Evolutionary conservation across 2,329 filamentous ascomycete genomes (phyloP).

Genomic region (Nemania serpens): DNA sequence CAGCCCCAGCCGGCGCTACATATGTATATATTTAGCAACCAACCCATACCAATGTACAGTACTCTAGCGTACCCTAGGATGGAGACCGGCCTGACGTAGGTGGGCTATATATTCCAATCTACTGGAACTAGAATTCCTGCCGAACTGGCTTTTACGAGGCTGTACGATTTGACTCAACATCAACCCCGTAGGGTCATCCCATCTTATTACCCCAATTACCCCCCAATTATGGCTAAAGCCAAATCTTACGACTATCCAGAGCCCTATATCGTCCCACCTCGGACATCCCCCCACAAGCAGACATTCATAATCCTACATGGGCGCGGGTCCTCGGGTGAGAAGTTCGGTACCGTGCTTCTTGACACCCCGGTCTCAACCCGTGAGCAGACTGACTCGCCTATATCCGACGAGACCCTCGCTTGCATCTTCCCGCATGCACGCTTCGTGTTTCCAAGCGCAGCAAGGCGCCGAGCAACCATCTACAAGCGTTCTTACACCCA

Average conservation of each 20-base stretch:
- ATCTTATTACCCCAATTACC: not conserved
- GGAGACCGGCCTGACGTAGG: too few species aligned
- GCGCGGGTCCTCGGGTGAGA: not conserved
- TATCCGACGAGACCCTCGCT: not conserved
- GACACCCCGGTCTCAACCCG: not conserved
- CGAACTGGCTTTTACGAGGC: not conserved
- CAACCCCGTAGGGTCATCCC: not conserved
- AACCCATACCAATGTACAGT: not conserved
- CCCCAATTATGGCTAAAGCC: not conserved
- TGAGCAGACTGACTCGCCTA: not conserved
- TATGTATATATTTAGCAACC: not conserved
- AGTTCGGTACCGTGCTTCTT: not conserved
- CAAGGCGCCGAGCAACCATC: not conserved
- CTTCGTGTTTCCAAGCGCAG: not conserved
- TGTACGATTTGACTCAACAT: not conserved
- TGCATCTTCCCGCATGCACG: not conserved
- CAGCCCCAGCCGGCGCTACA: not conserved
- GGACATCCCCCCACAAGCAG: not conserved
- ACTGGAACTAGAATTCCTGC: not conserved
- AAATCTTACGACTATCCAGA: not conserved
- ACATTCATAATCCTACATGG: not conserved
- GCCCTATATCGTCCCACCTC: not conserved
- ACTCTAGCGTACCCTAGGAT: too few species aligned
- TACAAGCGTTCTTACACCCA: not conserved
- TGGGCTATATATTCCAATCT: not conserved